phyloP scores from a whole-genome alignment of 495 filamentous ascomycete genomes.

The Aspergillus conjunctus region DNA sequence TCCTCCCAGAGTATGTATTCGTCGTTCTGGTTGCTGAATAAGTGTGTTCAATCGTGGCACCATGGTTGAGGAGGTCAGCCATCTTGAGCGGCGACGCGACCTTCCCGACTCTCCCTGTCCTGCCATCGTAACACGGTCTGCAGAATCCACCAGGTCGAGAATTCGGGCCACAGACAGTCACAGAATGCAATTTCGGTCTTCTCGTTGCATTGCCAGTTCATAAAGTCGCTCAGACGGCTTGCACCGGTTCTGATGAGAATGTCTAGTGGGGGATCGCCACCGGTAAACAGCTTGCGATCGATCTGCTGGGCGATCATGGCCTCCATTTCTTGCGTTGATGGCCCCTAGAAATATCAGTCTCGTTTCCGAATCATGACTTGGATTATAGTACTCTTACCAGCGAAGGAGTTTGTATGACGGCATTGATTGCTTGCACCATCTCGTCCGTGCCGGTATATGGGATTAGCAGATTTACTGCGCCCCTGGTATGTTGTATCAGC shows the following conservation, averaged over 20 bases:
- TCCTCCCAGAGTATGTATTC: too few relatives aligned
- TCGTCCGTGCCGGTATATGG: not conserved
- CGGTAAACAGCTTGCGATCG: not conserved
- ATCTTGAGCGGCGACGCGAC: too few relatives aligned
- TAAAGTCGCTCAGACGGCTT: not conserved
- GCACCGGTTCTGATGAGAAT: not conserved
- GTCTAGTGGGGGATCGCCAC: not conserved
- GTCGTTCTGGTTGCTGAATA: too few relatives aligned
- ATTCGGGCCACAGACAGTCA: not conserved
- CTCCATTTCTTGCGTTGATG: not conserved
- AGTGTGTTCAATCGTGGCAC: too few relatives aligned
- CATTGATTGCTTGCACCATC: not conserved
- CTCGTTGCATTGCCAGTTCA: not conserved
- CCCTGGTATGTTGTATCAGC: not conserved
- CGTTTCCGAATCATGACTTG: not conserved
- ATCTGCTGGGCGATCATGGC: not conserved
- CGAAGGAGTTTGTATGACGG: not conserved
- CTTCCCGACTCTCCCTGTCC: not conserved
- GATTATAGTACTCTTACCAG: not conserved
- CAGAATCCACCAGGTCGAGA: not conserved
- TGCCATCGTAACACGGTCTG: not conserved
- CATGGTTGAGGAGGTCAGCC: too few relatives aligned
- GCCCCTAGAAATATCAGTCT: not conserved
- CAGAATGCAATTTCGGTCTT: not conserved
- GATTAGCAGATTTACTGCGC: not conserved